Conservation (phyloP, 305 asterid genomes). For the Solanum hybrid region DNA sequence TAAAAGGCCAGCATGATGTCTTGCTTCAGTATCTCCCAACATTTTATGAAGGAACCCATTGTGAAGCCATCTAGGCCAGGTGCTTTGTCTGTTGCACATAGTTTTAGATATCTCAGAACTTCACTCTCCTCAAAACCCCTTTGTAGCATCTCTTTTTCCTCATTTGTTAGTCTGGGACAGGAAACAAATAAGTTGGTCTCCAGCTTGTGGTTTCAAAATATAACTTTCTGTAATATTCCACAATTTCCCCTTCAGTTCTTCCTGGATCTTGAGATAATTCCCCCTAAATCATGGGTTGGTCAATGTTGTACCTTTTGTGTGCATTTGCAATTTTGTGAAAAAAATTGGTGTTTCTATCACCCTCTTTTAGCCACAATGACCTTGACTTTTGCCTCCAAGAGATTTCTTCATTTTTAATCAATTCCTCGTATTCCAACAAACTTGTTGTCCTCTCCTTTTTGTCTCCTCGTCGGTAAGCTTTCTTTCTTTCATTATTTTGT, state of each 20-base stretch:
- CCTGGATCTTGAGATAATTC: neutral
- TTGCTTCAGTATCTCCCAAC: neutral
- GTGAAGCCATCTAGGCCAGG: neutral
- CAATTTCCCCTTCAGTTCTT: neutral
- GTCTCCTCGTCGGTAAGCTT: neutral
- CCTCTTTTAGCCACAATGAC: neutral
- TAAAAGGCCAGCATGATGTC: neutral
- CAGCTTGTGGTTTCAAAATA: neutral
- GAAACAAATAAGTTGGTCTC: neutral
- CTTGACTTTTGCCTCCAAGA: neutral
- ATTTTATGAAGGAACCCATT: neutral
- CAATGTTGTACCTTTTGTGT: neutral
- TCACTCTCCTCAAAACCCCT: neutral
- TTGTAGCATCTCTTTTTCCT: neutral
- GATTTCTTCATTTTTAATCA: neutral
- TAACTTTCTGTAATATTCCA: neutral
- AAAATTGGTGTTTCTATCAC: neutral
- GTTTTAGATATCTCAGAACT: neutral
- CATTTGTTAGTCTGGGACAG: neutral
- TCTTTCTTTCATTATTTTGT: neutral
- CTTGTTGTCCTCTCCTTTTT: neutral
- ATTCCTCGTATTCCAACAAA: neutral
- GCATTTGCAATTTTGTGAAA: neutral
- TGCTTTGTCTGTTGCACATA: neutral
- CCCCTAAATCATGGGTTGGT: neutral